A percentile compares a stretch with the other conserved stretches of the same genome.
Evolutionary conservation across 495 filamentous ascomycete genomes (phyloP).

Genomic region (Penicillium simplicissimum): DNA sequence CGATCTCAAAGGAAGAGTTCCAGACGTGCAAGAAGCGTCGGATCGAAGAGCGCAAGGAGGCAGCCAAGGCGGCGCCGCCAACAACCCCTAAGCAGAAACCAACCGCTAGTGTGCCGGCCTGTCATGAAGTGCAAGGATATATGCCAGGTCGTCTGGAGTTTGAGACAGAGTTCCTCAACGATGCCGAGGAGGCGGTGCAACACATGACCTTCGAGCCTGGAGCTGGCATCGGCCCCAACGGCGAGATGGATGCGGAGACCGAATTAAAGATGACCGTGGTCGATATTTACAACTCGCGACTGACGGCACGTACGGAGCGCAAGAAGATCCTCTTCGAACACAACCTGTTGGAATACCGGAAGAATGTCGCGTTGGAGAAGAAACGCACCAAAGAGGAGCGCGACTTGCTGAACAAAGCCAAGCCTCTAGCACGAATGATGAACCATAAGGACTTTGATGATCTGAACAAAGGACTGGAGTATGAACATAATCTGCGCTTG

Average conservation of each 20-base stretch:
- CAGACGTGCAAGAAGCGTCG: constrained; percentile 90
- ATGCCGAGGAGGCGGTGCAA: constrained; percentile 96
- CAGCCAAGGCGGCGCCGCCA: constrained; percentile 77
- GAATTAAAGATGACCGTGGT: constrained; percentile 97
- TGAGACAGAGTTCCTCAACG: constrained; percentile 96
- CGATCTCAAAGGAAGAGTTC: constrained; percentile 87
- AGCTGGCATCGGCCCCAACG: constrained; percentile 84
- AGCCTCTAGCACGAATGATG: constrained; percentile 97
- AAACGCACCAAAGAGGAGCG: constrained; percentile 94
- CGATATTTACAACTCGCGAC: constrained; percentile 94
- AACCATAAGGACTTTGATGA: constrained; percentile 86
- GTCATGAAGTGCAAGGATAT: constrained; percentile 97
- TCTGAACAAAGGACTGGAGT: constrained; percentile 77
- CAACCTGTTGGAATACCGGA: constrained; percentile 84
- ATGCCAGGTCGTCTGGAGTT: constrained; percentile 98
- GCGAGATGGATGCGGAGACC: constrained; percentile 88
- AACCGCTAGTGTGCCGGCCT: constrained; percentile 87
- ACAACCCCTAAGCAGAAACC: constrained; percentile 92
- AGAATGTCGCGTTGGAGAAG: constrained; percentile 85
- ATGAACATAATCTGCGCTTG: constrained; percentile 86
- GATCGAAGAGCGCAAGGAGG: constrained; percentile 90
- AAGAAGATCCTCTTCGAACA: constrained; percentile 98
- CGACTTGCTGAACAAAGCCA: constrained; percentile 86
- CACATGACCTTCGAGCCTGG: constrained; percentile 98
- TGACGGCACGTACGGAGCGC: constrained; percentile 88